A percentile compares a stretch with the other conserved stretches of the same genome.
Evolutionary conservation across 306 rosid species (phyloP).

Genomic region (Castanea crenata): DNA sequence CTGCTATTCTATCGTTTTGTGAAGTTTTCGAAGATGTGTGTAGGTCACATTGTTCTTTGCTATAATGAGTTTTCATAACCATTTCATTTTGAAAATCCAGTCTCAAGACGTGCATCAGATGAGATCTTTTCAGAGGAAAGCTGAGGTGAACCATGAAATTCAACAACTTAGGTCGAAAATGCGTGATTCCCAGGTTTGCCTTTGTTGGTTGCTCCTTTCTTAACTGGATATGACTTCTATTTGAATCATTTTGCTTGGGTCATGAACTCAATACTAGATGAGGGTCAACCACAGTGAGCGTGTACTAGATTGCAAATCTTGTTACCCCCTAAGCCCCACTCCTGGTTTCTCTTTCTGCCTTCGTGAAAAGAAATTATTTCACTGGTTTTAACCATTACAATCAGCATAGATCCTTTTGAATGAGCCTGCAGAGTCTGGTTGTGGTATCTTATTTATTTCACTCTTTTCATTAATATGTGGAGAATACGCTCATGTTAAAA

Average conservation of each 20-base stretch:
- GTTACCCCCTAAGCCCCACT: background rate
- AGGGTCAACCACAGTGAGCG: background rate
- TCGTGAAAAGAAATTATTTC: background rate
- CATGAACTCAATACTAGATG: slow-evolving; percentile 9
- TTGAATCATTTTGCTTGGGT: background rate
- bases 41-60: slow-evolving; percentile 17
- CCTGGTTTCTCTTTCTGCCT: too few relatives aligned
- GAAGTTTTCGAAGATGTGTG: slow-evolving; percentile 15
- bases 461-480: background rate
- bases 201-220: slow-evolving; percentile 16
- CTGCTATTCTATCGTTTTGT: slow-evolving; percentile 17
- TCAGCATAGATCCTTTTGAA: background rate
- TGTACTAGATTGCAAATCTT: slow-evolving; percentile 4
- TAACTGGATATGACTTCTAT: slow-evolving; percentile 1
- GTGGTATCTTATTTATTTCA: background rate
- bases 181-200: slow-evolving; percentile 91
- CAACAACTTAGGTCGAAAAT: slow-evolving; percentile 87
- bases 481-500: background rate
- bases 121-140: slow-evolving; percentile 89
- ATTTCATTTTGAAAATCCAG: slow-evolving; percentile 37
- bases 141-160: slow-evolving; percentile 92
- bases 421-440: background rate
- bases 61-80: slow-evolving; percentile 12
- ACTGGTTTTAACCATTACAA: background rate
- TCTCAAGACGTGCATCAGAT: slow-evolving; percentile 81